Evolutionary conservation across 2,329 filamentous ascomycete species (phyloP).

Genomic region (Chaetomium globosum): DNA sequence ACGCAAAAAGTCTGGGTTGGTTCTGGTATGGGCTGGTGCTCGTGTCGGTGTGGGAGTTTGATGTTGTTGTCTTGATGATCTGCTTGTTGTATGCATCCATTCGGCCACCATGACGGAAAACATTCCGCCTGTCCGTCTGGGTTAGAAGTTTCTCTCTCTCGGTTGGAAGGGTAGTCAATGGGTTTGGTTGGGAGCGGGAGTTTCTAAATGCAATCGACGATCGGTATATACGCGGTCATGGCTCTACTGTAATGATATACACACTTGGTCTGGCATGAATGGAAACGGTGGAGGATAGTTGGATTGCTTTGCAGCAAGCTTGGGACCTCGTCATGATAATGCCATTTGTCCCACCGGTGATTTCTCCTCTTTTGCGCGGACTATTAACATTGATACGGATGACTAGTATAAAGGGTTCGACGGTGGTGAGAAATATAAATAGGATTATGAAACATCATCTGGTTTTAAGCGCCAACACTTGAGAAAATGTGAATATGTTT

Average conservation of each 20-base stretch:
- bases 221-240: constrained; percentile 26
- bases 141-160: constrained; percentile 1
- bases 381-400: background rate
- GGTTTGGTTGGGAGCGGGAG: constrained; percentile 28
- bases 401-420: background rate
- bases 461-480: too few species aligned
- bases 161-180: constrained; percentile 8
- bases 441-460: background rate
- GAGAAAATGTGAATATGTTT: too few species aligned
- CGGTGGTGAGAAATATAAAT: background rate
- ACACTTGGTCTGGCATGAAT: background rate
- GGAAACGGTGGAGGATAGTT: background rate
- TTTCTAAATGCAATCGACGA: constrained; percentile 27
- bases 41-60: background rate
- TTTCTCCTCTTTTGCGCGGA: background rate
- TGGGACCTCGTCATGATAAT: background rate
- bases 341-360: background rate
- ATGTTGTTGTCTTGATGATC: constrained; percentile 7
- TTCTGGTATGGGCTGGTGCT: constrained; percentile 2
- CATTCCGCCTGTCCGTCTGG: background rate
- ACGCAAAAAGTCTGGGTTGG: background rate
- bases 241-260: constrained; percentile 30
- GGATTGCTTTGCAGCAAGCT: background rate
- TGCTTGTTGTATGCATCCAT: constrained; percentile 12
- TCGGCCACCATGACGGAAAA: background rate